Conservation (phyloP, 225 moss, liverwort and hornwort species). For the Sphagnum tenellum region DNA sequence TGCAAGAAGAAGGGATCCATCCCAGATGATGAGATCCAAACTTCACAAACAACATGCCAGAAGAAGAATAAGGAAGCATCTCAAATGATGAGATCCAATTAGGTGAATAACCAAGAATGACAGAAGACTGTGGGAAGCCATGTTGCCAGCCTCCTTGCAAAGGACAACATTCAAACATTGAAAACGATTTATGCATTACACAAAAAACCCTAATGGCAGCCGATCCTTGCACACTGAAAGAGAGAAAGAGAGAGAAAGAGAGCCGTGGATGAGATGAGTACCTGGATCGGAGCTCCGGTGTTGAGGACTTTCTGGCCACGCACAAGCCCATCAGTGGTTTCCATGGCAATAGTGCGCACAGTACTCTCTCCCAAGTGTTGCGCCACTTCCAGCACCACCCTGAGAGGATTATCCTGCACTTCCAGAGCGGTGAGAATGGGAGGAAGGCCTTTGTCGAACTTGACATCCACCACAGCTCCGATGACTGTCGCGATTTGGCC, state of each 20-base stretch:
- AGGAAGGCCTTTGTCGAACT: constrained; percentile 61
- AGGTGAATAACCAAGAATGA: too few species aligned
- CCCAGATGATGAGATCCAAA: too few species aligned
- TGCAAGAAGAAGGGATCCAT: too few species aligned
- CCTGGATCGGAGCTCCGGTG: constrained; percentile 87
- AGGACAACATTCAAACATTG: neutral
- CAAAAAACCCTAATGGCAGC: too few species aligned
- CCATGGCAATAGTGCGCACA: constrained; percentile 98
- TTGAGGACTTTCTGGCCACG: constrained; percentile 92
- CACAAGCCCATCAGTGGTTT: constrained; percentile 85
- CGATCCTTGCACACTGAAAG: neutral
- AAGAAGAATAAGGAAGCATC: too few species aligned
- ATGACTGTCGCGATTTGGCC: constrained; percentile 73
- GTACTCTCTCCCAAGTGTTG: constrained; percentile 90
- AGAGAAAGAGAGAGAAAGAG: too few species aligned
- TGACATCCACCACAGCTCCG: constrained; percentile 93
- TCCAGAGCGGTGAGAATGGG: constrained; percentile 84
- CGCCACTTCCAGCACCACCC: constrained; percentile 89
- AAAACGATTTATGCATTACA: too few species aligned
- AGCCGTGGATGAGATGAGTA: constrained; percentile 10
- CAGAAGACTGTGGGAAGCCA: too few species aligned
- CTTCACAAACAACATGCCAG: too few species aligned
- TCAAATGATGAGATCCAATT: too few species aligned
- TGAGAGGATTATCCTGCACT: constrained; percentile 73
- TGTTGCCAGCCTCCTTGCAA: too few species aligned